Evolutionary conservation across 2,329 filamentous ascomycete species (phyloP).

Genomic region (Pseudomassariella vexata): DNA sequence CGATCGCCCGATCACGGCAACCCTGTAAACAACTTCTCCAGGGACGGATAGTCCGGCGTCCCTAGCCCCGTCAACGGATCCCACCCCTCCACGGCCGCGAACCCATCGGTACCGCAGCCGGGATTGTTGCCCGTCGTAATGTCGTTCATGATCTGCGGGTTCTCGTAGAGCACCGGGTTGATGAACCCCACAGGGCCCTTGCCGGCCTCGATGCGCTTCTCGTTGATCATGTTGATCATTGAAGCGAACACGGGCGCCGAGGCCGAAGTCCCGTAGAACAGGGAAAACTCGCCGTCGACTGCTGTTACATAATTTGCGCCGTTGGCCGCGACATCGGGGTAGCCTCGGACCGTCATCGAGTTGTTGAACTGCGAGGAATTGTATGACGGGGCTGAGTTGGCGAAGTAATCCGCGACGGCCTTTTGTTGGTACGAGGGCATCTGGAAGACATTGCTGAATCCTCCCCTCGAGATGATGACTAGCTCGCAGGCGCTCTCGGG

Average conservation of each 20-base stretch:
- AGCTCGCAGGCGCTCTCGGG: slow-evolving; percentile 40
- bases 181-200: slow-evolving; percentile 18
- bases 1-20: slow-evolving; percentile 4
- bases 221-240: slow-evolving; percentile 17
- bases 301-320: slow-evolving; percentile 38
- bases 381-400: slow-evolving; percentile 33
- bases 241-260: slow-evolving; percentile 17
- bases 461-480: slow-evolving; percentile 40
- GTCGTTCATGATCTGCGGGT: slow-evolving; percentile 23
- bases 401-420: slow-evolving; percentile 33
- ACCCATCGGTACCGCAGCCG: slow-evolving; percentile 21
- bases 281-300: slow-evolving; percentile 32
- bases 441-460: slow-evolving; percentile 43
- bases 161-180: slow-evolving; percentile 19
- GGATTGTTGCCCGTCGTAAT: slow-evolving; percentile 22
- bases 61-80: slow-evolving; percentile 27
- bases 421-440: slow-evolving; percentile 39
- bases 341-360: slow-evolving; percentile 35
- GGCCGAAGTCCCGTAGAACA: slow-evolving; percentile 43
- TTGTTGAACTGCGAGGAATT: slow-evolving; percentile 40
- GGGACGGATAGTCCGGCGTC: slow-evolving; percentile 9
- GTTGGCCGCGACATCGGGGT: slow-evolving; percentile 41
- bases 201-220: slow-evolving; percentile 15
- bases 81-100: slow-evolving; percentile 22
- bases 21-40: slow-evolving; percentile 9